Evolutionary conservation across 768 basidiomycete genomes (phyloP), one percentile per base, ranked within the genome.

Genomic region (Lactarius tabidus): DNA sequence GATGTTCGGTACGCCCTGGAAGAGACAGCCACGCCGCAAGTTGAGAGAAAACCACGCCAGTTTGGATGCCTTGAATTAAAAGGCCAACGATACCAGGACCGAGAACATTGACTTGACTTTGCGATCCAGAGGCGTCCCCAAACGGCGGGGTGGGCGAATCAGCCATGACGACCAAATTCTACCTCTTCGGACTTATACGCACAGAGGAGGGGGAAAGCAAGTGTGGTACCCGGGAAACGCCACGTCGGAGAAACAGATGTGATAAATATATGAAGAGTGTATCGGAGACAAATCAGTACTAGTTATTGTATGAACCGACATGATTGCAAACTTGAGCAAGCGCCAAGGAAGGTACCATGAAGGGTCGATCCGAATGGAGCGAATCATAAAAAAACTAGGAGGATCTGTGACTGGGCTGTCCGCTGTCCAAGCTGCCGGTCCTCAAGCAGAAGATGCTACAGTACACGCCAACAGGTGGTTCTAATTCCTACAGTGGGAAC

Each of bases 31-130:
- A 65, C 0, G 4, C 18, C 2, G 59, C 48, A 36, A 56, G 45
- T 41, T 60, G 54, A 9, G 54, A 18, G 59, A 65, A 9, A 8
- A 65, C 28, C 35, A 65, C 23, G 14, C 59, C 59, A 35, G 28
- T 60, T 38, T 33, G 53, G 43, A 60, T 20, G 7, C 64, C 64
- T 9, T 65, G 64, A 38, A 60, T n/a, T 33, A 60, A 56, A 9
- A 65, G 64, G 20, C 64, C 64, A 10, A 65, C 23, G 15, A 54
- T 35, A 7, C 33, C 59, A 26, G 64, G 53, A 15, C 43, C 17
- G 53, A 60, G 41, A 1, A 23, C 35, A 28, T 26, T 39, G 20
- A 7, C 35, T 15, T 10, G 41, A 28, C 35, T 53, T 35, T 14
- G 17, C 26, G 3, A 14, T 15, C 45, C 23, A 2, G 45, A 28